phyloP scores from a whole-genome alignment of 1,284 basidiomycete species.

The Austropuccinia psidii region DNA sequence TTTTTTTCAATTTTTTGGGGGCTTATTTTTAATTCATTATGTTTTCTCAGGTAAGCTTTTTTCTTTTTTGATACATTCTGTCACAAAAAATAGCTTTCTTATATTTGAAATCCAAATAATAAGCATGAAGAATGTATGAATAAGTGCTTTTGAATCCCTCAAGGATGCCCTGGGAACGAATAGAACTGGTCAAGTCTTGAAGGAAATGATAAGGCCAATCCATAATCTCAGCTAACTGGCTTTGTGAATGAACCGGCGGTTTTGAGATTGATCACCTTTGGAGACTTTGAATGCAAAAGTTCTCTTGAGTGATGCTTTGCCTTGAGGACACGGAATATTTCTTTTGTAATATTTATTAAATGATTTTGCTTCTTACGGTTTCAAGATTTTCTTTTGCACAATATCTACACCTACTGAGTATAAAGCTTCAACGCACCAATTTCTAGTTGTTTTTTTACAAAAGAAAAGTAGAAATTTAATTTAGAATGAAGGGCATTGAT shows the following conservation, averaged over 20 bases:
- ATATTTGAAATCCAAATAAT: neutral
- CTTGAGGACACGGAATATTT: neutral
- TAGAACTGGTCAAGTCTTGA: conserved; percentile 20
- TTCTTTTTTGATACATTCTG: neutral
- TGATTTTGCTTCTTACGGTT: conserved; percentile 59
- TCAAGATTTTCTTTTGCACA: conserved; percentile 54
- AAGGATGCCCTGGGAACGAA: neutral
- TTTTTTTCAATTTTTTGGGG: neutral
- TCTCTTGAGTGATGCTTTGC: conserved; percentile 1
- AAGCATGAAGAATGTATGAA: neutral
- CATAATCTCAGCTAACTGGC: conserved; percentile 40
- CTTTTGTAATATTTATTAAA: conserved; percentile 61
- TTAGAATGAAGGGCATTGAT: conserved; percentile 36
- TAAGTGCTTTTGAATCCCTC: neutral
- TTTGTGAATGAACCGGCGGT: conserved; percentile 37
- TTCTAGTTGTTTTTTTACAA: conserved; percentile 56
- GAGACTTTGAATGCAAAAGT: neutral
- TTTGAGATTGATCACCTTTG: conserved; percentile 36
- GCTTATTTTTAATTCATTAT: too few relatives aligned
- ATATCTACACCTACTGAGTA: conserved; percentile 66
- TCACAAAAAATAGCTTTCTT: neutral
- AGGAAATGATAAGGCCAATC: too few relatives aligned
- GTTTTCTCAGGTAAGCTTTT: too few relatives aligned
- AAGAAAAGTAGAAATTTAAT: neutral
- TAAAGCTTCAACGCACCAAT: conserved; percentile 72